Evolutionary conservation across 495 filamentous ascomycete genomes (phyloP).

Genomic region (Parmelia sp.): DNA sequence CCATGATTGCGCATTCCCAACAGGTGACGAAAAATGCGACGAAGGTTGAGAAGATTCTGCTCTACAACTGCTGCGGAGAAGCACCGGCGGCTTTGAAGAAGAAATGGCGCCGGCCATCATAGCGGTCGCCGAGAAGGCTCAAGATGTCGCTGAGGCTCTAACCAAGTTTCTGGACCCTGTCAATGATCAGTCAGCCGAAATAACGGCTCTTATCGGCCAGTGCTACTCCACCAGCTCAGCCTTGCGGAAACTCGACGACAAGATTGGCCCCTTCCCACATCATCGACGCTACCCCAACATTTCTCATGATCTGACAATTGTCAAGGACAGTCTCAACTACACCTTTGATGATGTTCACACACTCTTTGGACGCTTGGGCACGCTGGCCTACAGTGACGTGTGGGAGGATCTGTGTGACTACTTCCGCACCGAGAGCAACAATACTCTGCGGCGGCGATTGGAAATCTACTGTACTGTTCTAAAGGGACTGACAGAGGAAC

Average conservation of each 20-base stretch:
- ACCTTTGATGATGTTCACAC: slow-evolving; percentile 49
- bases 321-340: slow-evolving; percentile 43
- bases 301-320: slow-evolving; percentile 40
- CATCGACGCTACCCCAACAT: slow-evolving; percentile 34
- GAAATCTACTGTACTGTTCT: slow-evolving; percentile 41
- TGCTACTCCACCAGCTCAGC: slow-evolving; percentile 49
- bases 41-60: neutral
- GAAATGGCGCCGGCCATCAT: slow-evolving; percentile 41
- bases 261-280: slow-evolving; percentile 33
- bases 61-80: neutral
- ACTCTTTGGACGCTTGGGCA: slow-evolving; percentile 44
- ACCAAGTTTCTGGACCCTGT: slow-evolving; percentile 45
- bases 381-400: slow-evolving; percentile 38
- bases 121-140: slow-evolving; percentile 43
- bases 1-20: neutral
- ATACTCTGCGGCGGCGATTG: slow-evolving; percentile 45
- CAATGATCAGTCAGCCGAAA: slow-evolving; percentile 47
- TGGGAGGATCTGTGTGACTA: slow-evolving; percentile 48
- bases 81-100: slow-evolving; percentile 9
- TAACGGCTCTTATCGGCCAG: slow-evolving; percentile 48
- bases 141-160: slow-evolving; percentile 50
- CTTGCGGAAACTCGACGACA: slow-evolving; percentile 42
- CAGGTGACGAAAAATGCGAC: slow-evolving; percentile 11
- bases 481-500: slow-evolving; percentile 25
- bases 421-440: slow-evolving; percentile 48